Percentiles rank a stretch among this genome's conserved stretches.
These are phyloP conservation scores for Boletus huronensis DNA, from an alignment of 768 basidiomycete genomes.

Conservation along the genomic window DNA sequence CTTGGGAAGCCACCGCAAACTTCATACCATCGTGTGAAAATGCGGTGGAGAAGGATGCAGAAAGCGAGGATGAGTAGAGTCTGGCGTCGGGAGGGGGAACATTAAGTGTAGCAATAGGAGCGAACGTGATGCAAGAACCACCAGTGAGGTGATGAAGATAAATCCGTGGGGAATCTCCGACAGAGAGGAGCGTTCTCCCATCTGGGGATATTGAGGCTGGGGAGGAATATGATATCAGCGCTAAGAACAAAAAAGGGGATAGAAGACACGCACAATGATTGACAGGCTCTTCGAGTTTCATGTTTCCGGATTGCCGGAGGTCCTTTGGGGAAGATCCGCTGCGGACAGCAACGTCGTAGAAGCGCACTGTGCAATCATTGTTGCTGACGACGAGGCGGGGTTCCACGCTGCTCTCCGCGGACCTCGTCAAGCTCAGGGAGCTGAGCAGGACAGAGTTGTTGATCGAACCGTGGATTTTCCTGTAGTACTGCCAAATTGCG, in stretches of 20 bases:
- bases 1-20: conserved; percentile 82
- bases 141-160: conserved; percentile 77
- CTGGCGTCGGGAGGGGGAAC: conserved; percentile 55
- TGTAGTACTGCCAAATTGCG: conserved; percentile 53
- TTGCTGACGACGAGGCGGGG: conserved; percentile 82
- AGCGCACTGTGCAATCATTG: conserved; percentile 78
- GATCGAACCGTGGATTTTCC: conserved; percentile 60
- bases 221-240: conserved; percentile 9
- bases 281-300: conserved; percentile 65
- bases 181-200: conserved; percentile 79
- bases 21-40: conserved; percentile 75
- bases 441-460: conserved; percentile 77
- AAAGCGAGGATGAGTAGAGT: conserved; percentile 41
- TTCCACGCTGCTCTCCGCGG: conserved; percentile 62
- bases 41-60: conserved; percentile 77
- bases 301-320: conserved; percentile 48
- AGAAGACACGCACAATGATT: conserved; percentile 65
- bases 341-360: conserved; percentile 70
- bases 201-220: conserved; percentile 88
- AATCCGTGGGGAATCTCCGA: conserved; percentile 86
- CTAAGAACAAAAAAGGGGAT: neutral
- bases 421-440: conserved; percentile 56
- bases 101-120: conserved; percentile 63
- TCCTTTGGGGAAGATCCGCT: conserved; percentile 39
- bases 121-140: conserved; percentile 56